Evolutionary conservation across 345 rosid species (phyloP).

Genomic region (Linum lewisii): DNA sequence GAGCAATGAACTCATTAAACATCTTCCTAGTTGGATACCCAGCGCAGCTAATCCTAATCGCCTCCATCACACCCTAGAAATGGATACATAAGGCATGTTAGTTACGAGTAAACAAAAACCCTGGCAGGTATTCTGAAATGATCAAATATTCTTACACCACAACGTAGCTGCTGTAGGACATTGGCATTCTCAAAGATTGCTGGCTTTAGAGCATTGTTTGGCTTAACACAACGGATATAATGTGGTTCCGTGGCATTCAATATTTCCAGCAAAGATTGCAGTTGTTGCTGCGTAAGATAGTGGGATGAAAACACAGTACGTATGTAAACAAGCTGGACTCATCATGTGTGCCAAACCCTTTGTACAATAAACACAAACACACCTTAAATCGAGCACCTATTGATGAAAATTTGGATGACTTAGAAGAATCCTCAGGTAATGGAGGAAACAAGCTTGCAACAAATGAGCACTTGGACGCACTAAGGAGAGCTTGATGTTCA

Average conservation of each 20-base stretch:
- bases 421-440: slow-evolving; percentile 1
- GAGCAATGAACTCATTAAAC: neutral
- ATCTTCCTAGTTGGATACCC: neutral
- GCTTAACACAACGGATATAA: slow-evolving; percentile 7
- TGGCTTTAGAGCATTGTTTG: slow-evolving; percentile 3
- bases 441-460: slow-evolving; percentile 2
- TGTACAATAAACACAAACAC: neutral
- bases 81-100: neutral
- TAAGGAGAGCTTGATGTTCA: slow-evolving; percentile 1
- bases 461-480: neutral
- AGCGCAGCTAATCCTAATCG: slow-evolving; percentile 5
- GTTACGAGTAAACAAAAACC: neutral
- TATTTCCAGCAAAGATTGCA: slow-evolving; percentile 4
- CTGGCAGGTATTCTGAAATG: neutral
- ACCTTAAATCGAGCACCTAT: slow-evolving; percentile 3
- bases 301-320: neutral
- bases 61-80: slow-evolving; percentile 1
- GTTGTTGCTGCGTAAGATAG: slow-evolving; percentile 2
- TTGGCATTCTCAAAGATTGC: slow-evolving; percentile 1
- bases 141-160: neutral
- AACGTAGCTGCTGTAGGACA: slow-evolving; percentile 4
- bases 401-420: neutral
- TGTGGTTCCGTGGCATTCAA: slow-evolving; percentile 2
- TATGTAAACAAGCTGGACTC: neutral
- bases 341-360: neutral